A percentile compares a stretch with the other conserved stretches of the same genome.
Conservation (phyloP, 768 basidiomycete genomes). For the Chalciporus sphaerocephalus region DNA sequence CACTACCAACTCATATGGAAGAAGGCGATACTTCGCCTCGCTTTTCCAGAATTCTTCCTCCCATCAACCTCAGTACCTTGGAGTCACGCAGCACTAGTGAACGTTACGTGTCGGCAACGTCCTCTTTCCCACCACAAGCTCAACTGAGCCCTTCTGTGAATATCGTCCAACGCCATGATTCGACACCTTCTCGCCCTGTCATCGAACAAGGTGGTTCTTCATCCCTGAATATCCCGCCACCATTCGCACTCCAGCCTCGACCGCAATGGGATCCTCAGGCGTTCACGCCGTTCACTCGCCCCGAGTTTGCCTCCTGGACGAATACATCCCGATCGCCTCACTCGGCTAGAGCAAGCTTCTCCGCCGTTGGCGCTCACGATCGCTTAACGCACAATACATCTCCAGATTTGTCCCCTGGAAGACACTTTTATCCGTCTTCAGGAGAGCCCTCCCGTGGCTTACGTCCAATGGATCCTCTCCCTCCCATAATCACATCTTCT, state of each 20-base stretch:
- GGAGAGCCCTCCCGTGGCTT: constrained; percentile 11
- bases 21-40: constrained; percentile 20
- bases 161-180: constrained; percentile 14
- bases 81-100: constrained; percentile 15
- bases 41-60: constrained; percentile 29
- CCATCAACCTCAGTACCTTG: constrained; percentile 19
- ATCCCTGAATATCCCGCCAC: constrained; percentile 39
- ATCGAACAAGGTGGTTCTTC: constrained; percentile 11
- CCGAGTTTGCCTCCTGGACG: constrained; percentile 33
- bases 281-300: constrained; percentile 37
- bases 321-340: constrained; percentile 36
- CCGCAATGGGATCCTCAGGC: constrained; percentile 59
- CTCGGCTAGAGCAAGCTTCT: constrained; percentile 22
- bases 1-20: constrained; percentile 9
- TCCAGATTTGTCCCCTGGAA: constrained; percentile 8
- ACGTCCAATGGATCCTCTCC: constrained; percentile 15
- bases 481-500: constrained; percentile 18
- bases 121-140: constrained; percentile 35
- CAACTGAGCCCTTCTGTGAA: constrained; percentile 14
- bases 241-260: constrained; percentile 62
- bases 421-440: constrained; percentile 12
- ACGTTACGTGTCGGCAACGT: constrained; percentile 19
- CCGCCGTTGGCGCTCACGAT: constrained; percentile 15
- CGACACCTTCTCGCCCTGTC: constrained; percentile 19
- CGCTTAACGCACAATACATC: constrained; percentile 9